Evolutionary conservation across 2,329 filamentous ascomycete genomes (phyloP).

Genomic region (Pestalotiopsis sp.): DNA sequence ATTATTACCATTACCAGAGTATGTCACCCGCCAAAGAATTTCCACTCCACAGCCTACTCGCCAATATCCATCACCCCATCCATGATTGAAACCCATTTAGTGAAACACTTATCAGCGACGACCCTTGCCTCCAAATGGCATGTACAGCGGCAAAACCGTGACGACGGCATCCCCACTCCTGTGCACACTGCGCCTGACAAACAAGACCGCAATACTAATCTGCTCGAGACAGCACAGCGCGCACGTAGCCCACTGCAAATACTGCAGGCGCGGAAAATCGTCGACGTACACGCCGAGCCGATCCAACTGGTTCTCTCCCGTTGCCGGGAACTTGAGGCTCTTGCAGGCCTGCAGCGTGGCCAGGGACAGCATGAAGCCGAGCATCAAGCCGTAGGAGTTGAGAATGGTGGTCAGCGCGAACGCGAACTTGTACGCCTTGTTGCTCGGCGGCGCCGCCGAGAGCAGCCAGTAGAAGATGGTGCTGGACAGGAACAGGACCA

Average conservation of each 20-base stretch:
- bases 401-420: neutral
- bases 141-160: neutral
- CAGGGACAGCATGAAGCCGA: slow-evolving; percentile 6
- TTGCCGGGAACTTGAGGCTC: neutral
- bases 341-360: neutral
- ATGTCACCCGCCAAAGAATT: no score
- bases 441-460: neutral
- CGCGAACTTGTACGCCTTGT: neutral
- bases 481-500: neutral
- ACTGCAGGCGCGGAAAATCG: neutral
- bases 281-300: neutral
- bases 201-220: neutral
- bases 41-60: no score
- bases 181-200: neutral
- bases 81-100: accelerated
- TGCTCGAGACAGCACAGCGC: neutral
- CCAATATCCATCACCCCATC: no score
- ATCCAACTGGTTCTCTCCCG: neutral
- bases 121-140: neutral
- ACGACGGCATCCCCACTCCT: neutral
- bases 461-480: neutral
- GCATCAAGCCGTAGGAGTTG: slow-evolving; percentile 1
- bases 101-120: neutral
- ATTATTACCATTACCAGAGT: no score
- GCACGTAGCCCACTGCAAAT: neutral